Base-by-base conservation (phyloP, 1,139 yeast genomes). In the Kodamaea arcana region DNA sequence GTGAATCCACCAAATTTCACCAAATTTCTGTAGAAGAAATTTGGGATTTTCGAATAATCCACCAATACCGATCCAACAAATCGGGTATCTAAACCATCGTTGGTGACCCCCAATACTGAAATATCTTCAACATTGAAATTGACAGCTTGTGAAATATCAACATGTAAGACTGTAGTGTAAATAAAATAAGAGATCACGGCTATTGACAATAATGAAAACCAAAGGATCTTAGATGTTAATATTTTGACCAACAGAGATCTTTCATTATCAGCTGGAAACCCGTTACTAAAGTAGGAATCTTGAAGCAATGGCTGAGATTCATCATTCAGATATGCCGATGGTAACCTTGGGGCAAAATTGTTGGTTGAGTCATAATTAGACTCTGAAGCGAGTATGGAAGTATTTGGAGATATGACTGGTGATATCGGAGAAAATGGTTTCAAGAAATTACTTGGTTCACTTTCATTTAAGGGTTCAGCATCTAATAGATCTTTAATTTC, bases 41-140 rank as follows among this genome's bases (percentile, higher is more conserved):
- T 56, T 24, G 37, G 15, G 20, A 61, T 46, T 3, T 45, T 36
- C 31, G 51, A 49, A 40, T 62, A 64, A 41, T 61, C 44, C n/a
- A 60, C 42, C 7, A 44, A 39, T 3, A 62, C 36, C 1, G 51
- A 32, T 0, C 62, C 67, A 2, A 41, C 35, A 5, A 62, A 50
- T 33, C 52, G 60, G 16, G 53, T 39, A 34, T 50, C 46, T 23
- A 55, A 29, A 10, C 69, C 59, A 16, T 40, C 41, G n/a, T 52
- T 50, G 23, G 53, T 48, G 24, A 62, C 39, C 15, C 48, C 43
- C 9, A 50, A 37, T 1, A 59, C 37, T 2, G 55, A 39, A 3
- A 57, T 35, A 27, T 43, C 41, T 15, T 52, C 44, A 2, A 56
- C 32, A 21, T 52, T 43, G 18, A 56, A 33, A 17, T 47, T 43